Percentiles rank a stretch among this genome's conserved stretches.
phyloP scores from a whole-genome alignment of 78 protist species.

The Salpingoeca rosetta region DNA sequence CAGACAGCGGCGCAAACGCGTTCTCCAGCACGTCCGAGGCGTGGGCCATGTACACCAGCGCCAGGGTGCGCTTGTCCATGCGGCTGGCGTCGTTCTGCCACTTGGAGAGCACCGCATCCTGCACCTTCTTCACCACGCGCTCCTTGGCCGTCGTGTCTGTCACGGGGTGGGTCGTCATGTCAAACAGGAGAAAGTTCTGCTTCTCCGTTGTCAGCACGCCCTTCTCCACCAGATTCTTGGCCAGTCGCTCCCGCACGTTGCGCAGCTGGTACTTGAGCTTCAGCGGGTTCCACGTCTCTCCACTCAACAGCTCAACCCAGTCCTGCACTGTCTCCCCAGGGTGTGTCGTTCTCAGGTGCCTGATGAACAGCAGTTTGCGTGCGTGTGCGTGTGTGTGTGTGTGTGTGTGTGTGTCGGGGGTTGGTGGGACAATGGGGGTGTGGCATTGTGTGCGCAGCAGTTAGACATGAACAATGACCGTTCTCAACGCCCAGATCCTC shows the following conservation, averaged over 20 bases:
- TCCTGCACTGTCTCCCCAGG: not conserved
- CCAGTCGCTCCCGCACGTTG: constrained; percentile 20
- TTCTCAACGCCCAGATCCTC: too few relatives aligned
- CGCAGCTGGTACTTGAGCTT: constrained; percentile 17
- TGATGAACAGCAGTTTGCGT: too few relatives aligned
- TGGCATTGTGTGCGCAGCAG: not conserved
- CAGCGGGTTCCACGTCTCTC: constrained; percentile 34
- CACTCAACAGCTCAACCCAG: constrained; percentile 19
- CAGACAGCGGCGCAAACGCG: constrained; percentile 20
- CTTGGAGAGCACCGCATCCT: constrained; percentile 15
- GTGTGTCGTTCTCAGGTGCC: constrained; percentile 1
- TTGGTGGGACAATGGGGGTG: not conserved
- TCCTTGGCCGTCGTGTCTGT: not conserved
- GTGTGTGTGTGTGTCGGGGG: too few relatives aligned
- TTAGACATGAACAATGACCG: too few relatives aligned
- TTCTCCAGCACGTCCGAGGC: constrained; percentile 30
- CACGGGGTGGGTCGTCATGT: constrained; percentile 36
- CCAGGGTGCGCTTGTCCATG: constrained; percentile 25
- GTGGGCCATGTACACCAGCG: constrained; percentile 29
- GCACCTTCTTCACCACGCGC: constrained; percentile 14
- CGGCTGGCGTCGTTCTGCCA: constrained; percentile 28
- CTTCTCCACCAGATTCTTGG: constrained; percentile 22
- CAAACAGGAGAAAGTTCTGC: constrained; percentile 29
- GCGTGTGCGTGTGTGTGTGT: too few relatives aligned
- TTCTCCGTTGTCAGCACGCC: constrained; percentile 20